Percentiles rank a stretch among this genome's conserved stretches.
Conservation (phyloP, 1,284 basidiomycete species). For the Ceratobasidium sp. region DNA sequence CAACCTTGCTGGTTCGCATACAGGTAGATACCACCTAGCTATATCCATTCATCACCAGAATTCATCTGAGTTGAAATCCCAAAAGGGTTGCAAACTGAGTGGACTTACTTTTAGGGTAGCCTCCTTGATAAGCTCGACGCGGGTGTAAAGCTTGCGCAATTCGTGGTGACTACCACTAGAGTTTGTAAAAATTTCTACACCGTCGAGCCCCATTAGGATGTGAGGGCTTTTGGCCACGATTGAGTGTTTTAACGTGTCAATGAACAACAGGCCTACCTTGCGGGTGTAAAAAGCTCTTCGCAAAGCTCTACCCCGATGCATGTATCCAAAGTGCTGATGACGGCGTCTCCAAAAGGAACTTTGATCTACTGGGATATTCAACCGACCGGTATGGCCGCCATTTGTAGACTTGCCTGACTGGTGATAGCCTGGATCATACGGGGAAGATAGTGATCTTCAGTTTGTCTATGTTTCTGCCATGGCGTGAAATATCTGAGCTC, state of each 20-base stretch:
- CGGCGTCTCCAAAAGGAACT: constrained; percentile 95
- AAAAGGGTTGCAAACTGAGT: background rate
- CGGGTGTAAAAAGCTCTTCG: constrained; percentile 96
- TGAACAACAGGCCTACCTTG: constrained; percentile 63
- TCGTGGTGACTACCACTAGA: constrained; percentile 98
- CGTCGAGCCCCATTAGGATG: constrained; percentile 95
- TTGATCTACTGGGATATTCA: constrained; percentile 59
- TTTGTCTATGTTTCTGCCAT: constrained; percentile 87
- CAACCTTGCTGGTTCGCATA: constrained; percentile 99
- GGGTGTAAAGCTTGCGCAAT: constrained; percentile 88
- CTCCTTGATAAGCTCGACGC: constrained; percentile 95
- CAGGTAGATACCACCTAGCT: constrained; percentile 96
- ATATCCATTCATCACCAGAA: constrained; percentile 15
- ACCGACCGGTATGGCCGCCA: background rate
- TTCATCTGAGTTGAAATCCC: constrained; percentile 13
- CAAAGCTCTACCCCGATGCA: constrained; percentile 96
- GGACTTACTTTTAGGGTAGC: constrained; percentile 85
- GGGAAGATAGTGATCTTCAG: constrained; percentile 89
- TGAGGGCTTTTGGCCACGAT: constrained; percentile 70
- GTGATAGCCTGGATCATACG: constrained; percentile 85
- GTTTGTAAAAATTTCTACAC: constrained; percentile 98
- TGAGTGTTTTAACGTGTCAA: constrained; percentile 31
- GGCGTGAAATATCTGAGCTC: constrained; percentile 97
- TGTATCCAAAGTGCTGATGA: constrained; percentile 91
- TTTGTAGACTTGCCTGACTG: constrained; percentile 68